Evolutionary conservation across 2,329 filamentous ascomycete genomes (phyloP).

Genomic region (Phyllosticta citrichinensis): DNA sequence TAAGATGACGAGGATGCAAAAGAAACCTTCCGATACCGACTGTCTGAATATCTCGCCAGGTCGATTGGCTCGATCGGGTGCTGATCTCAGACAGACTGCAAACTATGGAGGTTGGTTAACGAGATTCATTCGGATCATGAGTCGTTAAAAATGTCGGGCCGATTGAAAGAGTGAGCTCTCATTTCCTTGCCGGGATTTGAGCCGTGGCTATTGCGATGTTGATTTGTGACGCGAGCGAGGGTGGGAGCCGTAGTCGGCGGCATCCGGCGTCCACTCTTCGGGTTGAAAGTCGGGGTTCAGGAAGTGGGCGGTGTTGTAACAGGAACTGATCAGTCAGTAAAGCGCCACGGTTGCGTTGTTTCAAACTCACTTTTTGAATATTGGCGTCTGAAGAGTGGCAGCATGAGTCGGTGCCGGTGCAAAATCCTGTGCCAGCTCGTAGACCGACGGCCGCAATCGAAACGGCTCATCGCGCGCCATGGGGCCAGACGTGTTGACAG

Average conservation of each 20-base stretch:
- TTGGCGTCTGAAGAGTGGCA: conserved; percentile 37
- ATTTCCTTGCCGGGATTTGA: neutral
- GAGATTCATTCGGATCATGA: neutral
- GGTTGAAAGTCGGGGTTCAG: conserved; percentile 43
- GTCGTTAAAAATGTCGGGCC: neutral
- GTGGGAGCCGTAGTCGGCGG: conserved; percentile 31
- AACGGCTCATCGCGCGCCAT: conserved; percentile 32
- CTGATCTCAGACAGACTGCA: neutral
- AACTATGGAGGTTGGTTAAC: neutral
- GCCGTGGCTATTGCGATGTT: conserved; percentile 10
- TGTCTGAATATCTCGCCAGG: neutral
- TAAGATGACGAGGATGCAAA: conserved; percentile 6
- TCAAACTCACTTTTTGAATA: conserved; percentile 37
- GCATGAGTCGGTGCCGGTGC: conserved; percentile 26
- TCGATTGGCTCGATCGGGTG: neutral
- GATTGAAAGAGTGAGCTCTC: neutral
- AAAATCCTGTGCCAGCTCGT: conserved; percentile 35
- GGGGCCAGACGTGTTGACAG: conserved; percentile 13
- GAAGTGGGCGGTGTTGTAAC: conserved; percentile 43
- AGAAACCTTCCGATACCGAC: conserved; percentile 1
- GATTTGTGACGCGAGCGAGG: conserved; percentile 29
- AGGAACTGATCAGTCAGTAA: conserved; percentile 30
- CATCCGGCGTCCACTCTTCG: conserved; percentile 41
- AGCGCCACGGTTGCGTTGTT: neutral
- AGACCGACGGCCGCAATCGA: conserved; percentile 32